Evolutionary conservation across 345 rosid species (phyloP), one percentile per base, ranked within the genome.

Genomic region (Heritiera littoralis): DNA sequence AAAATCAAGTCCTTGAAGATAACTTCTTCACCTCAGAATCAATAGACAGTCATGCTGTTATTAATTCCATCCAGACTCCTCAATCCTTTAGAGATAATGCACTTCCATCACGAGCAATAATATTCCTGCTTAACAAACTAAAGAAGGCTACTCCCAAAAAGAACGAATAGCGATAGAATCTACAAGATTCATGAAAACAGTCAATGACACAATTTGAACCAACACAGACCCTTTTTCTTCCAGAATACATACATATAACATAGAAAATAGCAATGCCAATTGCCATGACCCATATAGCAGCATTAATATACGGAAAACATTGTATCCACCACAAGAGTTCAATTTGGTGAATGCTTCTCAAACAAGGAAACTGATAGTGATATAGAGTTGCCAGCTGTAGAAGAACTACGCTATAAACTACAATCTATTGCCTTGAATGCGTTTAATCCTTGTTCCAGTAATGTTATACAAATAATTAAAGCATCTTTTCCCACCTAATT

Each of bases 401-500:
- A 72, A 72, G 60, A 72, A 35, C 63, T 52, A 72, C 9, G 4
- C 48, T 48, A 49, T 28, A 49, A 70, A 70, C 20, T 48, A 69
- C 73, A 69, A 46, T 48, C 56, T 9, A 69, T 18, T 46, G 40
- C 58, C 2, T 49, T 35, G 13, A 48, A 28, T 35, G 63, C 9
- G 28, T 35, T 72, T 72, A 17, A 52, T 10, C 7, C 61, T 35
- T 17, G 60, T 32, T 71, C 60, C 76, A 52, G 56, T 52, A 72
- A 35, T 28, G 30, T 18, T 72, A 32, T 30, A 30, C 6, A 52
- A 52, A 52, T 8, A 72, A 9, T 35, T 52, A 35, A 17, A 72
- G 8, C 45, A 54, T 72, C 60, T 54, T 72, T 72, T 61, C 14
- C 58, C 58, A 28, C 41, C 20, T 70, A 70, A 58, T 48, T 70